Evolutionary conservation across 805 yeast species (phyloP).

Genomic region (Candida koratica): DNA sequence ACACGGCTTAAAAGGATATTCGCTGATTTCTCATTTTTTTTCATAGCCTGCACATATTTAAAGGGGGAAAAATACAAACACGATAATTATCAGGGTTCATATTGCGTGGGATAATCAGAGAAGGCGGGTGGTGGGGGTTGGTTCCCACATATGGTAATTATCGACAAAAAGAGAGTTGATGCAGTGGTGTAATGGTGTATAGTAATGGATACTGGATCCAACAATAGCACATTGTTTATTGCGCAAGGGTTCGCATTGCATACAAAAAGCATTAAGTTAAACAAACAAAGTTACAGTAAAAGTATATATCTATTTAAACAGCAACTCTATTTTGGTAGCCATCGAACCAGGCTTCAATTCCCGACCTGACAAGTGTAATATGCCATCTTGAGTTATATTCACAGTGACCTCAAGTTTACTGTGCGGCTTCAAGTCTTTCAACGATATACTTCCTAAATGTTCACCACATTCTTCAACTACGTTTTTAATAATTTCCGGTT

Average conservation of each 20-base stretch:
- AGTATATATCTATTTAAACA: constrained; percentile 6
- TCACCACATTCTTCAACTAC: constrained; percentile 70
- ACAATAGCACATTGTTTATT: too few relatives aligned
- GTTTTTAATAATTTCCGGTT: constrained; percentile 81
- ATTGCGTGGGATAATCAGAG: too few relatives aligned
- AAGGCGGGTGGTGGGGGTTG: too few relatives aligned
- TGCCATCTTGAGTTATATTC: constrained; percentile 62
- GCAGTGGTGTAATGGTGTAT: too few relatives aligned
- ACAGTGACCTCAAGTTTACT: constrained; percentile 64
- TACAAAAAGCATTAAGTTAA: too few relatives aligned
- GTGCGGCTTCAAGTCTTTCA: constrained; percentile 64
- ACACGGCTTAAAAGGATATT: constrained; percentile 1
- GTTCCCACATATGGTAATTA: too few relatives aligned
- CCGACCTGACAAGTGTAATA: constrained; percentile 61
- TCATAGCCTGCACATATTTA: constrained; percentile 5
- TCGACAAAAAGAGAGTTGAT: too few relatives aligned
- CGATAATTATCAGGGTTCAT: too few relatives aligned
- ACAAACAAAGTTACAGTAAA: too few relatives aligned
- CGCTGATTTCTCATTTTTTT: constrained; percentile 6
- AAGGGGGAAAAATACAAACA: constrained; percentile 3
- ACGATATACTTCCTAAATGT: constrained; percentile 71
- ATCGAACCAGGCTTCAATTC: constrained; percentile 58
- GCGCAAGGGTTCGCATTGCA: too few relatives aligned
- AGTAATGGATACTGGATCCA: too few relatives aligned
- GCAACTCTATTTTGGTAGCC: constrained; percentile 52